Evolutionary conservation across 2,329 filamentous ascomycete genomes (phyloP), one percentile per base, ranked within the genome.

Genomic region (Camillea tinctor): DNA sequence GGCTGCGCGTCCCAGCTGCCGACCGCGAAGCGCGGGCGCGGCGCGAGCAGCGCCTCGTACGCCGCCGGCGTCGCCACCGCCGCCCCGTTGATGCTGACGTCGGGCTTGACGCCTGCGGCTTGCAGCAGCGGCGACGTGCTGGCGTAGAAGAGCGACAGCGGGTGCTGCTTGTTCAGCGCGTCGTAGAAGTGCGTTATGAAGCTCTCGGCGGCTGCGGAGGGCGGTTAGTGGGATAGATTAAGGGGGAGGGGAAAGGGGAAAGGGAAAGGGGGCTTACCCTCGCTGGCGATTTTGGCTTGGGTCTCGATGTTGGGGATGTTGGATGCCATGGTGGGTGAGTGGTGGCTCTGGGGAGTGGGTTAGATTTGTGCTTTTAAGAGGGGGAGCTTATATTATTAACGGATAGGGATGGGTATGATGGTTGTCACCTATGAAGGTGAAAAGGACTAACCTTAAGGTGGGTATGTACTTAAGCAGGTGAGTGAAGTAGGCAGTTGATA

Each of bases 71-170:
- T 82, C 36, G 83, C 75, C 44, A 91, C 78, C 2, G 84, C 75
- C 53, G 87, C 87, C 68, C 93, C 92, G 77, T 96, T 96, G 81
- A 93, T 88, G 69, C 87, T 84, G 69, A 97, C 93, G 72, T 88
- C 86, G 55, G 91, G 82, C 36, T 80, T 79, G 22, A 80, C 76
- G 62, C 80, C 77, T n/a, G 83, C 77, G 13, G 73, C 61, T n/a
- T 71, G 71, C 64, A 86, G 84, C 61, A 81, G 77, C 11, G 81
- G 67, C 22, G 83, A 84, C 55, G 81, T 75, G 71, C 85, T 84
- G 65, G 87, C 78, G 80, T 96, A 96, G 80, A 88, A 96, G n/a
- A 79, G 77, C 19, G 83, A 72, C 15, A 96, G 82, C 9, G 80
- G 78, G 50, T 78, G 75, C 64, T 83, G 81, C 60, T 81, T 83